These are phyloP conservation scores for Wickerhamiella vanderwaltii DNA, from an alignment of 805 yeast species.

Conservation along the genomic window DNA sequence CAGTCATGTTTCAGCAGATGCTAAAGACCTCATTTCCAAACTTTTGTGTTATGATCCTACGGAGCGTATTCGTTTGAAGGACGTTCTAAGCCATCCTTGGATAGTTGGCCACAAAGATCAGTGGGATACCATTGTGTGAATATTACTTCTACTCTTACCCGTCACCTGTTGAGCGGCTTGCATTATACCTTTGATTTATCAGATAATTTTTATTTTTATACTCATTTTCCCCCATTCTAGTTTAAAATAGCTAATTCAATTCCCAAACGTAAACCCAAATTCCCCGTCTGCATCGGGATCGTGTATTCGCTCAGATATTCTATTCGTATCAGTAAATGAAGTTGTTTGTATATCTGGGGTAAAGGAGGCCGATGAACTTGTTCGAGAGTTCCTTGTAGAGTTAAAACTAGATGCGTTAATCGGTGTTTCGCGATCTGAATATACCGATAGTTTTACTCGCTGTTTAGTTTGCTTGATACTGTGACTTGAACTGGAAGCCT, in stretches of 20 bases:
- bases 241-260: no score
- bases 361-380: background rate
- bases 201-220: background rate
- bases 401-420: no score
- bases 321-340: no score
- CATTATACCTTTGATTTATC: constrained; percentile 3
- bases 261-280: constrained; percentile 20
- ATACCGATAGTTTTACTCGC: no score
- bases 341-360: background rate
- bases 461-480: no score
- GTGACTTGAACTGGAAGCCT: no score
- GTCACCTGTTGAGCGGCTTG: no score
- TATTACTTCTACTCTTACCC: no score
- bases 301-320: background rate
- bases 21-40: constrained; percentile 55
- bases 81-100: constrained; percentile 76
- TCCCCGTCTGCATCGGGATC: constrained; percentile 12
- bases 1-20: constrained; percentile 53
- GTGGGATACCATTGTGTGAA: constrained; percentile 42
- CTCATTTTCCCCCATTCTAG: no score
- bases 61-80: constrained; percentile 46
- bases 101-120: constrained; percentile 46
- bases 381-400: no score
- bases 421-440: no score
- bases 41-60: constrained; percentile 58